These are phyloP conservation scores for Calonectria pseudoturangicola DNA, from an alignment of 2,329 filamentous ascomycete genomes.

Conservation along the genomic window DNA sequence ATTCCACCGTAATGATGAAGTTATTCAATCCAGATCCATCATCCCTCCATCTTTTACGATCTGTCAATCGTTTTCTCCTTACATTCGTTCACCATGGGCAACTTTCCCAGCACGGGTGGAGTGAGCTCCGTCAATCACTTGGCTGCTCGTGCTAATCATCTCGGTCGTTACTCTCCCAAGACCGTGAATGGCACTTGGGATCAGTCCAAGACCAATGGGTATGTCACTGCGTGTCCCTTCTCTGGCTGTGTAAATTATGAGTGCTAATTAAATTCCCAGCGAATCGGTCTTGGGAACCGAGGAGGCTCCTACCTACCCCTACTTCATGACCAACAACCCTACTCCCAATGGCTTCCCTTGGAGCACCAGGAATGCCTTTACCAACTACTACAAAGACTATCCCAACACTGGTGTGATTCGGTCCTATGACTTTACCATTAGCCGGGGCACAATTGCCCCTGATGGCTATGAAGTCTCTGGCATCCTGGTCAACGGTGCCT, in stretches of 20 bases:
- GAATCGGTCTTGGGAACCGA: conserved; percentile 65
- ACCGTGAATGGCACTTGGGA: conserved; percentile 43
- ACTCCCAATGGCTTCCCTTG: conserved; percentile 71
- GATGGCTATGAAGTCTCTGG: conserved; percentile 73
- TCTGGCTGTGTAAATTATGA: background rate
- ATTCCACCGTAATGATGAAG: conserved; percentile 24
- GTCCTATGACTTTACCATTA: conserved; percentile 72
- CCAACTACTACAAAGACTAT: conserved; percentile 69
- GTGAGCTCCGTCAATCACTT: conserved; percentile 37
- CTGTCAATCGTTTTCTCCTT: conserved; percentile 22
- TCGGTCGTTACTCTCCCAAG: conserved; percentile 26
- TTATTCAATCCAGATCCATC: conserved; percentile 24
- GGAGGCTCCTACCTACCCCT: conserved; percentile 60
- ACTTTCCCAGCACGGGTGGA: conserved; percentile 42
- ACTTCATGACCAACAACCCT: conserved; percentile 69
- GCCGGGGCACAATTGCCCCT: conserved; percentile 69
- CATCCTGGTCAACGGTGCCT: conserved; percentile 79
- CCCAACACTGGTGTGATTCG: conserved; percentile 74
- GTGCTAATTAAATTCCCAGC: conserved; percentile 49
- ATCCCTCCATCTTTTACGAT: conserved; percentile 16
- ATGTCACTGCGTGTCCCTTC: background rate
- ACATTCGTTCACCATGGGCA: conserved; percentile 47
- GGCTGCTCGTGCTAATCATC: conserved; percentile 31
- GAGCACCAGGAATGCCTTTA: conserved; percentile 66
- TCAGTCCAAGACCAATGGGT: conserved; percentile 53